A percentile compares a stretch with the other conserved stretches of the same genome.
Evolutionary conservation across 192 early-diverging fungal genomes (phyloP).

Genomic region (Mortierella hygrophila): DNA sequence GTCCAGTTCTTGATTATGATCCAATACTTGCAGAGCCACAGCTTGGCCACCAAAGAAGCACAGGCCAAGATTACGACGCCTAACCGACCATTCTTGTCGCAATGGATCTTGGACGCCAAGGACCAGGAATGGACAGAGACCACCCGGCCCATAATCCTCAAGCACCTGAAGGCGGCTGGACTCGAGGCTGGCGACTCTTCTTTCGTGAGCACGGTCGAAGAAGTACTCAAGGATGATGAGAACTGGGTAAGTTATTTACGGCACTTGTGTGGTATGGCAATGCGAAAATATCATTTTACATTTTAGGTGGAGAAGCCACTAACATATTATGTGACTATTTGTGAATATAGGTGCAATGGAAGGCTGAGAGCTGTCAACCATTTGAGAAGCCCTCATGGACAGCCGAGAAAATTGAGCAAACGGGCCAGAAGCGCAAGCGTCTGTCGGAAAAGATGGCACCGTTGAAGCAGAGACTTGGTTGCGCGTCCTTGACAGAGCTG

Average conservation of each 20-base stretch:
- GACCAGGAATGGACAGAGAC: slow-evolving; percentile 71
- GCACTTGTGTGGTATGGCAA: neutral
- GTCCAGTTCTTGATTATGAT: slow-evolving; percentile 91
- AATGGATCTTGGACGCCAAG: slow-evolving; percentile 50
- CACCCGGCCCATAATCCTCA: slow-evolving; percentile 58
- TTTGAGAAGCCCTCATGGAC: slow-evolving; percentile 72
- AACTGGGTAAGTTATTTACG: slow-evolving; percentile 70
- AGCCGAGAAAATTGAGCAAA: slow-evolving; percentile 54
- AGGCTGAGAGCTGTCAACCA: slow-evolving; percentile 78
- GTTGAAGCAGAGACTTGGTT: slow-evolving; percentile 36
- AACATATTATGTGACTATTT: neutral
- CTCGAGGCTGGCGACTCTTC: slow-evolving; percentile 66
- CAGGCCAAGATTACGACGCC: slow-evolving; percentile 61
- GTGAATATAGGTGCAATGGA: slow-evolving; percentile 77
- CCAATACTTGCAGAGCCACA: slow-evolving; percentile 75
- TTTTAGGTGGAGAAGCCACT: neutral
- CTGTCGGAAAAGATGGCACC: slow-evolving; percentile 37
- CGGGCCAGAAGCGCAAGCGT: slow-evolving; percentile 37
- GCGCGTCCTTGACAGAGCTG: slow-evolving; percentile 21
- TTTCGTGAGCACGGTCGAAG: slow-evolving; percentile 75
- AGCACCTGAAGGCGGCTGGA: slow-evolving; percentile 64
- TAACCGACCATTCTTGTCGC: slow-evolving; percentile 70
- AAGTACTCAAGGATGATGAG: slow-evolving; percentile 78
- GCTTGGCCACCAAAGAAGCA: slow-evolving; percentile 56
- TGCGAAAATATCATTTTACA: neutral